These are phyloP conservation scores for Pleoardoris graminearum DNA, from an alignment of 2,329 filamentous ascomycete genomes.

Conservation along the genomic window DNA sequence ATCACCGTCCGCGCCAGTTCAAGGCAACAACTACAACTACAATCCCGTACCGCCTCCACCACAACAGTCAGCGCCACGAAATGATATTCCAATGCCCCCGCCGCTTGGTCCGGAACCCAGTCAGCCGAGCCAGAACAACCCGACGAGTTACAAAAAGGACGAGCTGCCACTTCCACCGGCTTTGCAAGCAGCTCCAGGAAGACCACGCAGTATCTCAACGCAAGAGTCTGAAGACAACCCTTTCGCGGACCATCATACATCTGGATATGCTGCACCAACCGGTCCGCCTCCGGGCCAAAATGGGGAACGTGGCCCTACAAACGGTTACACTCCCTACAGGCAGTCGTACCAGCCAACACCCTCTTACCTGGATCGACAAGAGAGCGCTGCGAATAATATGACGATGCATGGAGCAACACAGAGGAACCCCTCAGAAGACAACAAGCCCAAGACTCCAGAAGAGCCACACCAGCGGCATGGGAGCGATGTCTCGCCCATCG, in stretches of 20 bases:
- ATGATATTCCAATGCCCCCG: conserved; percentile 25
- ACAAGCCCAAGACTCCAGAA: conserved; percentile 34
- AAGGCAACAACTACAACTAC: conserved; percentile 16
- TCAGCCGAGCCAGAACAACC: conserved; percentile 8
- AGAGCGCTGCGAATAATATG: conserved; percentile 48
- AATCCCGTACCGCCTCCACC: conserved; percentile 14
- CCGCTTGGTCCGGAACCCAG: conserved; percentile 14
- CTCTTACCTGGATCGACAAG: conserved; percentile 50
- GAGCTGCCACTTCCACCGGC: conserved; percentile 29
- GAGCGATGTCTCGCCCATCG: conserved; percentile 42
- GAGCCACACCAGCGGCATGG: conserved; percentile 13
- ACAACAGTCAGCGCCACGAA: conserved; percentile 26
- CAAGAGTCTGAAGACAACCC: conserved; percentile 40
- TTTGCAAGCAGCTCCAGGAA: conserved; percentile 31
- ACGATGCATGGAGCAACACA: conserved; percentile 52
- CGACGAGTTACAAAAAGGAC: conserved; percentile 22
- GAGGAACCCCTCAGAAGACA: conserved; percentile 28
- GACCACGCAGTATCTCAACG: conserved; percentile 13
- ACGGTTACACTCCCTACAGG: conserved; percentile 35
- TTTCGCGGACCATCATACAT: conserved; percentile 49
- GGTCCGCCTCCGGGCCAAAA: conserved; percentile 24
- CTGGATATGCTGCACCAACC: conserved; percentile 33
- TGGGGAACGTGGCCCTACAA: conserved; percentile 13
- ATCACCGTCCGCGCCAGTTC: conserved; percentile 22
- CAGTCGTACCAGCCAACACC: conserved; percentile 46